Evolutionary conservation across 2,329 filamentous ascomycete genomes (phyloP).

Genomic region (Exutisphaerella laricina): DNA sequence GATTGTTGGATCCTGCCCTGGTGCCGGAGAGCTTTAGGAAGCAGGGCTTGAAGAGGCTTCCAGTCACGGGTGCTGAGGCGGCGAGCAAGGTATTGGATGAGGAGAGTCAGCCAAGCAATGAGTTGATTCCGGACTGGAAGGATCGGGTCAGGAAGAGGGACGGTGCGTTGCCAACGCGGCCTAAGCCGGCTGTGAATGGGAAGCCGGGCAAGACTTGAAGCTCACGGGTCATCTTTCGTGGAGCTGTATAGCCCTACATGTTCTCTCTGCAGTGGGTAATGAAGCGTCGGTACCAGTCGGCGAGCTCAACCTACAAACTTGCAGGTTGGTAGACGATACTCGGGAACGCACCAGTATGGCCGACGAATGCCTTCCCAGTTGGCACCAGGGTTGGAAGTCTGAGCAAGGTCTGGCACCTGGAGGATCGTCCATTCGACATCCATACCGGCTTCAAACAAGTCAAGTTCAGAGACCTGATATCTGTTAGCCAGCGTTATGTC

Average conservation of each 20-base stretch:
- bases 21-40: slow-evolving; percentile 41
- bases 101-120: slow-evolving; percentile 38
- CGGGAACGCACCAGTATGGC: slow-evolving; percentile 82
- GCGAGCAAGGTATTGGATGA: slow-evolving; percentile 40
- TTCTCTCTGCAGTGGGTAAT: neutral
- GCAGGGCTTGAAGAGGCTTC: slow-evolving; percentile 40
- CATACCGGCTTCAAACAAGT: slow-evolving; percentile 80
- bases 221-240: no score
- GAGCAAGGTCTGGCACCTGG: slow-evolving; percentile 60
- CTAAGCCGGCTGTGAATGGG: slow-evolving; percentile 22
- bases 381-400: slow-evolving; percentile 15
- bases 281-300: neutral
- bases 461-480: slow-evolving; percentile 67
- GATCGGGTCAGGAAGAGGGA: slow-evolving; percentile 14
- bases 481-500: neutral
- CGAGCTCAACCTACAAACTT: slow-evolving; percentile 60
- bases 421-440: slow-evolving; percentile 83
- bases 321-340: slow-evolving; percentile 68
- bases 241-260: no score
- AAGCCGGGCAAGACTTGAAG: slow-evolving; percentile 7
- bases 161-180: slow-evolving; percentile 18
- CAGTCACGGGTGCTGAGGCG: slow-evolving; percentile 38
- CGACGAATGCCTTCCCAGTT: slow-evolving; percentile 79
- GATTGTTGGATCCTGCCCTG: slow-evolving; percentile 50
- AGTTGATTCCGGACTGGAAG: slow-evolving; percentile 34